phyloP scores from a whole-genome alignment of 2,329 filamentous ascomycete genomes.

The Allantophomopsis lycopodina region DNA sequence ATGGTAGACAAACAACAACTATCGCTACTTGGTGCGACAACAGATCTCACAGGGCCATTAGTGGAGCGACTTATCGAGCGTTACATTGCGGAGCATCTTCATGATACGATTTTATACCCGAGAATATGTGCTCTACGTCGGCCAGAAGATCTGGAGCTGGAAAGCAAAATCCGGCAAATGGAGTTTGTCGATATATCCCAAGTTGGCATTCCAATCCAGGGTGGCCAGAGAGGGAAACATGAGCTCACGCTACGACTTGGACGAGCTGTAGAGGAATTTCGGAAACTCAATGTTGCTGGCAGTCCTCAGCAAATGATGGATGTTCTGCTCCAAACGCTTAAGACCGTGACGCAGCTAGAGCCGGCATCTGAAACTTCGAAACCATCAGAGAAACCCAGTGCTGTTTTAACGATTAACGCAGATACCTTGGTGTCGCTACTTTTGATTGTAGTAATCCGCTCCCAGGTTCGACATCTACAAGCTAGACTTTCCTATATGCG shows the following conservation, averaged over 20 bases:
- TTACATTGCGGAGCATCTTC: conserved; percentile 86
- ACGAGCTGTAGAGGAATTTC: conserved; percentile 76
- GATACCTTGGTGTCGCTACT: conserved; percentile 88
- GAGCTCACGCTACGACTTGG: conserved; percentile 66
- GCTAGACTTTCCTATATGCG: conserved; percentile 89
- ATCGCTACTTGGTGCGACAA: conserved; percentile 81
- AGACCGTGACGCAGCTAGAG: conserved; percentile 58
- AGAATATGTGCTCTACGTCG: conserved; percentile 65
- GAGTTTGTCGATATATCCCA: conserved; percentile 88
- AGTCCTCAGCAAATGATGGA: conserved; percentile 23
- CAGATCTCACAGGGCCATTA: conserved; percentile 79
- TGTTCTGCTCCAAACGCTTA: conserved; percentile 37
- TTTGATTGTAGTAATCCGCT: conserved; percentile 82
- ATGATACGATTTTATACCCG: conserved; percentile 73
- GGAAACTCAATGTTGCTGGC: conserved; percentile 63
- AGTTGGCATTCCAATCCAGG: conserved; percentile 76
- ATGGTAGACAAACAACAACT: conserved; percentile 91
- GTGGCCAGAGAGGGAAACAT: conserved; percentile 64
- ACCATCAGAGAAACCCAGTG: conserved; percentile 23
- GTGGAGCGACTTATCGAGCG: conserved; percentile 92
- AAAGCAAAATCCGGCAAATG: conserved; percentile 86
- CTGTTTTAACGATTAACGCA: conserved; percentile 54
- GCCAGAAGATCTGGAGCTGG: conserved; percentile 74
- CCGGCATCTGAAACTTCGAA: conserved; percentile 8
- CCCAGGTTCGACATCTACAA: conserved; percentile 76